Percentiles rank a stretch among this genome's conserved stretches.
Evolutionary conservation across 768 basidiomycete species (phyloP).

Genomic region (Chalciporus sphaerocephalus): DNA sequence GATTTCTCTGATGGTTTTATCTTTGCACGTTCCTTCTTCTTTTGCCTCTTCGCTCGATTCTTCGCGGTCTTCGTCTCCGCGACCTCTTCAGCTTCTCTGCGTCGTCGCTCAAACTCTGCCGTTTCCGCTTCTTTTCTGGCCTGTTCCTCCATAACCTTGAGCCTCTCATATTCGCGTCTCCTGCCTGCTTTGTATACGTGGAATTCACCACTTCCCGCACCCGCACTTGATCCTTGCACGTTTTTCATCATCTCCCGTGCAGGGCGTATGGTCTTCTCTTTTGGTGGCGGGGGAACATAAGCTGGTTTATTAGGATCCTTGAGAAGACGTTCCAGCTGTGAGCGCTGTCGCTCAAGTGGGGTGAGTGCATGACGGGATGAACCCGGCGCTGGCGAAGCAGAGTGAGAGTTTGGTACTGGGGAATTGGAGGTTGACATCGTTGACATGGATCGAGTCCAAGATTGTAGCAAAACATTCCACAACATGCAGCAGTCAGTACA

Average conservation of each 20-base stretch:
- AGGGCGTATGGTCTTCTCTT: slow-evolving; percentile 76
- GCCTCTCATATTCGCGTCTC: slow-evolving; percentile 89
- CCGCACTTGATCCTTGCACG: slow-evolving; percentile 95
- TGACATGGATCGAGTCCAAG: slow-evolving; percentile 24
- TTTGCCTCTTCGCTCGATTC: slow-evolving; percentile 90
- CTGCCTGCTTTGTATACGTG: slow-evolving; percentile 97
- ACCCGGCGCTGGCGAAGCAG: slow-evolving; percentile 30
- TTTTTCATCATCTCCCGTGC: slow-evolving; percentile 99
- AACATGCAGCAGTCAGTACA: slow-evolving; percentile 18
- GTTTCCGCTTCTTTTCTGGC: slow-evolving; percentile 65
- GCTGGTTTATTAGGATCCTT: slow-evolving; percentile 85
- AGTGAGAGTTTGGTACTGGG: slow-evolving; percentile 26
- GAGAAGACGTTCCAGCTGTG: slow-evolving; percentile 81
- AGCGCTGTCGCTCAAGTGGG: slow-evolving; percentile 48
- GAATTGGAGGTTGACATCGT: slow-evolving; percentile 30
- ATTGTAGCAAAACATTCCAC: slow-evolving; percentile 15
- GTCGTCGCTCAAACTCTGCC: slow-evolving; percentile 71
- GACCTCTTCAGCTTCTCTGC: slow-evolving; percentile 61
- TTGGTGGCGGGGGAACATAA: slow-evolving; percentile 72
- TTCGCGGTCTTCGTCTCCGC: slow-evolving; percentile 90
- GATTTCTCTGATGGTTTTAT: slow-evolving; percentile 33
- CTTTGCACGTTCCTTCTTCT: slow-evolving; percentile 79
- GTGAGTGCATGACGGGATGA: slow-evolving; percentile 44
- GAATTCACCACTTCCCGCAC: slow-evolving; percentile 96
- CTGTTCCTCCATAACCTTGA: slow-evolving; percentile 86